Conservation (phyloP, 176 grass and related monocot species). For the Lolium perenne region DNA sequence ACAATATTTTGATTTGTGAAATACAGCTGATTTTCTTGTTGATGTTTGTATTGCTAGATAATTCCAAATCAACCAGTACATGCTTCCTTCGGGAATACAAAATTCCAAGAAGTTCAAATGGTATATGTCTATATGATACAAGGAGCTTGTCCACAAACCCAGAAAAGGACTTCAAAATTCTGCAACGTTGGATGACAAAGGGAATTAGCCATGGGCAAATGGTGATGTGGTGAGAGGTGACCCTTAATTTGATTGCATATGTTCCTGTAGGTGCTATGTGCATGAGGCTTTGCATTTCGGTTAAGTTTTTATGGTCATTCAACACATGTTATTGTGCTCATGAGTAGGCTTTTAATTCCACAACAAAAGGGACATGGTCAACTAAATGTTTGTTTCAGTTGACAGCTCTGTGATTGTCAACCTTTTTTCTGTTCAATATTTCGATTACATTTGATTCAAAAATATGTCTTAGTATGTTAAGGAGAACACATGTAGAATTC, state of each 20-base stretch:
- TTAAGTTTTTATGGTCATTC: background rate
- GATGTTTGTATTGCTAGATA: constrained; percentile 44
- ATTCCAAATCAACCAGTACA: constrained; percentile 54
- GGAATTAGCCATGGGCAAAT: constrained; percentile 69
- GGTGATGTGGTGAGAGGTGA: constrained; percentile 50
- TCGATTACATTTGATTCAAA: background rate
- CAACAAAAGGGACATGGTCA: background rate
- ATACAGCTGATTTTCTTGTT: constrained; percentile 39
- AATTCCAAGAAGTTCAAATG: constrained; percentile 69
- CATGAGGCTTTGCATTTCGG: constrained; percentile 10
- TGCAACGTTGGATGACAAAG: constrained; percentile 67
- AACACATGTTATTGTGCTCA: background rate
- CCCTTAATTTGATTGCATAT: background rate
- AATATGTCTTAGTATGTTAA: background rate
- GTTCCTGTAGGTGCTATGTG: background rate
- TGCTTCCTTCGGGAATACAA: constrained; percentile 61
- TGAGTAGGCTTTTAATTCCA: background rate
- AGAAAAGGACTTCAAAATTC: constrained; percentile 57
- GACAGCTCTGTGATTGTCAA: background rate
- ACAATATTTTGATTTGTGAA: background rate
- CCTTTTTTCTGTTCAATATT: background rate
- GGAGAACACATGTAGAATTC: background rate
- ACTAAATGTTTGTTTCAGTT: constrained; percentile 26
- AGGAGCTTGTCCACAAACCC: constrained; percentile 43
- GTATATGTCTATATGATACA: constrained; percentile 85